These are phyloP conservation scores for Neopestalotiopsis sp. DNA, from an alignment of 2,329 filamentous ascomycete species.

Conservation along the genomic window DNA sequence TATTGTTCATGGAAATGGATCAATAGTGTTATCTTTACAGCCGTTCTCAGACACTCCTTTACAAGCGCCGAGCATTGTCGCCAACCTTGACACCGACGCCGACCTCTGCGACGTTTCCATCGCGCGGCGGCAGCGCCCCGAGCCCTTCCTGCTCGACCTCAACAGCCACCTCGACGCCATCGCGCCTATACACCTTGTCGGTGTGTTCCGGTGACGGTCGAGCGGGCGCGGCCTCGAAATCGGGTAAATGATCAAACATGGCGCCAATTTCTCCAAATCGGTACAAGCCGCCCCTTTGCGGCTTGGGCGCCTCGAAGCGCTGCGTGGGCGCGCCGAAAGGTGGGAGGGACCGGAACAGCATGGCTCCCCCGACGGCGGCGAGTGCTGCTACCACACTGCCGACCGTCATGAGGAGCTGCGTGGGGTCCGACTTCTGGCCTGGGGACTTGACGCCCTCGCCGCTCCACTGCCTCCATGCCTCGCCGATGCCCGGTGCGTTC, in stretches of 20 bases:
- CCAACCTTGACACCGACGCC: conserved; percentile 9
- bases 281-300: conserved; percentile 35
- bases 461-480: conserved; percentile 39
- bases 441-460: conserved; percentile 33
- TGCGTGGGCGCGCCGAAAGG: conserved; percentile 52
- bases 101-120: conserved; percentile 10
- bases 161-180: conserved; percentile 20
- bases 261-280: conserved; percentile 53
- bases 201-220: neutral
- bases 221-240: conserved; percentile 13
- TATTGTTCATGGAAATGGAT: too few relatives aligned
- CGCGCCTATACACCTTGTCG: conserved; percentile 22
- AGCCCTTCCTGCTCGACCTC: conserved; percentile 13
- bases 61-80: neutral
- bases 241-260: conserved; percentile 42
- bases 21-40: too few relatives aligned
- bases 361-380: conserved; percentile 40
- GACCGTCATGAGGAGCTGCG: conserved; percentile 39
- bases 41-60: neutral
- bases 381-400: conserved; percentile 41
- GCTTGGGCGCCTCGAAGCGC: conserved; percentile 43
- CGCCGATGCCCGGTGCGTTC: conserved; percentile 36
- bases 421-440: conserved; percentile 29
- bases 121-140: conserved; percentile 5
- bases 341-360: conserved; percentile 45